Conservation (phyloP, 1,284 basidiomycete genomes). For the Moesziomyces aphidis region DNA sequence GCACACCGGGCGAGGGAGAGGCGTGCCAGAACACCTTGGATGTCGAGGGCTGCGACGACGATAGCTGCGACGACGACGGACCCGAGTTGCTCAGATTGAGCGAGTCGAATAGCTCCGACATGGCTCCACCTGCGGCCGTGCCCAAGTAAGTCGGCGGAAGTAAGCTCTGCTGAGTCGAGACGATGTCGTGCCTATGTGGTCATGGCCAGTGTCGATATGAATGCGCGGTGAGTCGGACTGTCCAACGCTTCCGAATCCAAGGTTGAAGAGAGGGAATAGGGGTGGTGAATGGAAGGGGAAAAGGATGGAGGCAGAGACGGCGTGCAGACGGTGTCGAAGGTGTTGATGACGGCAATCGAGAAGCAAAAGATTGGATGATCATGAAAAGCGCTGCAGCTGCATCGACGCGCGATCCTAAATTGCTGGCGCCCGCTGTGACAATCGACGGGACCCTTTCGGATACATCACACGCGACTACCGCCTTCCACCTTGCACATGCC, state of each 20-base stretch:
- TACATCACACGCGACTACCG: background rate
- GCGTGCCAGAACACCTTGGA: slow-evolving; percentile 52
- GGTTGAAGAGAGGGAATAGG: background rate
- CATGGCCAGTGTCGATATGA: background rate
- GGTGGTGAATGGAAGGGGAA: background rate
- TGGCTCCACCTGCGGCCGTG: slow-evolving; percentile 2
- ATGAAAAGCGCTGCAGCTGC: background rate
- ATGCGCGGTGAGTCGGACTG: background rate
- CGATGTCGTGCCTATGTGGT: background rate
- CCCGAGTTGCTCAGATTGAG: slow-evolving; percentile 40
- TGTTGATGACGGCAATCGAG: background rate
- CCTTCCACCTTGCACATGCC: background rate
- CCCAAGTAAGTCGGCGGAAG: background rate
- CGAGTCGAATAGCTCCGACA: slow-evolving; percentile 54
- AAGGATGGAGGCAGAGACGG: background rate
- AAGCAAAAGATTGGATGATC: background rate
- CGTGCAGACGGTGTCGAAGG: background rate
- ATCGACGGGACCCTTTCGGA: background rate
- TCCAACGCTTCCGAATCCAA: background rate
- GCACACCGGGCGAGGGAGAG: slow-evolving; percentile 41
- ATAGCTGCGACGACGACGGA: slow-evolving; percentile 40
- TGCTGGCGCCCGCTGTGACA: background rate
- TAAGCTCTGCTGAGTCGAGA: background rate
- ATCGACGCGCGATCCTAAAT: background rate
- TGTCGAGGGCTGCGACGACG: slow-evolving; percentile 43